phyloP scores from a whole-genome alignment of 225 moss, liverwort and hornwort species.

The Pleurozium schreberi region DNA sequence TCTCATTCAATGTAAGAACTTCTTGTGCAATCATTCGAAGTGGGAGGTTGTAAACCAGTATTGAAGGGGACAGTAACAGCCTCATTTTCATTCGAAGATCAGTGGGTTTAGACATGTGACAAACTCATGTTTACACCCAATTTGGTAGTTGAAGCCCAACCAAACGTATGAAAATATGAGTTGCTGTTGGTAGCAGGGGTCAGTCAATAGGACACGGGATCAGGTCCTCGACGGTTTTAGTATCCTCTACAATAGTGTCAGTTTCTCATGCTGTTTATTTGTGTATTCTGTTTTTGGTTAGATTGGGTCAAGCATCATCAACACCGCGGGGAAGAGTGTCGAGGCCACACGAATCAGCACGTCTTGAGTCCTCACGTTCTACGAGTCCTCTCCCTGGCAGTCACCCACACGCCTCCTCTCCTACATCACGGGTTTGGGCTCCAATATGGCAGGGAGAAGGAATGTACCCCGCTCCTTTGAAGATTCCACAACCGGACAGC shows the following conservation, averaged over 20 bases:
- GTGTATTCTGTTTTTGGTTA: background rate
- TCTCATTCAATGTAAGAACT: background rate
- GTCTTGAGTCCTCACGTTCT: constrained; percentile 43
- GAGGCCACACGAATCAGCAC: constrained; percentile 36
- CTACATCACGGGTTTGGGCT: constrained; percentile 37
- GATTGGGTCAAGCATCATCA: constrained; percentile 37
- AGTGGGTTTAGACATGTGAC: background rate
- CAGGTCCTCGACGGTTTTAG: background rate
- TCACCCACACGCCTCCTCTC: constrained; percentile 53
- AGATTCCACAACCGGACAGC: constrained; percentile 74
- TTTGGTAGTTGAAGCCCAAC: background rate
- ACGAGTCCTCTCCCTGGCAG: constrained; percentile 73
- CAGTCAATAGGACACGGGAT: background rate
- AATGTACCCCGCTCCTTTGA: constrained; percentile 28
- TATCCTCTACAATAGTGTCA: background rate
- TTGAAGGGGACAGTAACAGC: background rate
- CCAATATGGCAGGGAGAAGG: constrained; percentile 54
- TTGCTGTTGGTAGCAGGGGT: background rate
- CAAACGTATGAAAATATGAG: background rate
- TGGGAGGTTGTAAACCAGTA: background rate
- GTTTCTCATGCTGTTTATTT: background rate
- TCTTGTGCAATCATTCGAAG: background rate
- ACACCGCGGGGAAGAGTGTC: constrained; percentile 56
- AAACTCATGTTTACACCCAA: background rate
- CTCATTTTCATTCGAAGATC: background rate